Evolutionary conservation across 495 filamentous ascomycete species (phyloP).

Genomic region (Trichoderma gamsii): DNA sequence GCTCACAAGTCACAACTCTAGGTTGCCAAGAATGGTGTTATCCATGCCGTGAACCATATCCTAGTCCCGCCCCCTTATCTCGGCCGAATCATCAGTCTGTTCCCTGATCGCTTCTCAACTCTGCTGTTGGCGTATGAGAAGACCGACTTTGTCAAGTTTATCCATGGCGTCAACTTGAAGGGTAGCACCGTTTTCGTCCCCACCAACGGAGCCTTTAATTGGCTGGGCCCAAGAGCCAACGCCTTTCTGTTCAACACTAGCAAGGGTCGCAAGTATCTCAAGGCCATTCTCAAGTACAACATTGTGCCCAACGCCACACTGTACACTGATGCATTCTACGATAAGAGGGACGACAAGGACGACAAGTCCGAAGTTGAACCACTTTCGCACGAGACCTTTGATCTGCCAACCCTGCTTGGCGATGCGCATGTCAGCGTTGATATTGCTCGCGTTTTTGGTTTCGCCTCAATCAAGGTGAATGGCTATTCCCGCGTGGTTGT

Average conservation of each 20-base stretch:
- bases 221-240: conserved; percentile 60
- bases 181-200: conserved; percentile 69
- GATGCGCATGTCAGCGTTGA: conserved; percentile 56
- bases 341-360: conserved; percentile 22
- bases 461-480: conserved; percentile 62
- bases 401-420: conserved; percentile 59
- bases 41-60: conserved; percentile 64
- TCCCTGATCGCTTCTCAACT: conserved; percentile 67
- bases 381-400: conserved; percentile 40
- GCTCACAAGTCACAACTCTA: background rate
- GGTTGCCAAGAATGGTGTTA: conserved; percentile 58
- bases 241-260: conserved; percentile 68
- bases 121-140: conserved; percentile 60
- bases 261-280: conserved; percentile 45
- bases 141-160: conserved; percentile 48
- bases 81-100: conserved; percentile 51
- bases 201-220: conserved; percentile 62
- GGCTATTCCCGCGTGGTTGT: conserved; percentile 51
- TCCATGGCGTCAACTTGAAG: conserved; percentile 29
- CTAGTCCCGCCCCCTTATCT: conserved; percentile 62
- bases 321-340: conserved; percentile 70
- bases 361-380: conserved; percentile 16
- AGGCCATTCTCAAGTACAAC: conserved; percentile 35
- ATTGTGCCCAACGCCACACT: conserved; percentile 65
- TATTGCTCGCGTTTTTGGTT: conserved; percentile 52